These are phyloP conservation scores for Pistacia integerrima DNA, from an alignment of 345 rosid genomes.

Conservation along the genomic window DNA sequence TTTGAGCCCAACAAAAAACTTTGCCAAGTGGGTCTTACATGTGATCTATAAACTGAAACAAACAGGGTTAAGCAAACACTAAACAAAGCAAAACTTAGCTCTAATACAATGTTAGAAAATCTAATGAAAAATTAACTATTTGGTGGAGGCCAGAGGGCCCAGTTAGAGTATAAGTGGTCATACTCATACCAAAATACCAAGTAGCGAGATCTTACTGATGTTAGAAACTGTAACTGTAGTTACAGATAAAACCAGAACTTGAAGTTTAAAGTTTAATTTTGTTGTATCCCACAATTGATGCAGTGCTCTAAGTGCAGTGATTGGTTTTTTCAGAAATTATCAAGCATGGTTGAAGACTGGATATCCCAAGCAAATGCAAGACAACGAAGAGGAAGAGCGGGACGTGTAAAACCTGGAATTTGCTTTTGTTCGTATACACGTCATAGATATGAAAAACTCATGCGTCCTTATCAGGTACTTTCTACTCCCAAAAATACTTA, in stretches of 20 bases:
- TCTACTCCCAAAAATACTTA: background rate
- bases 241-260: background rate
- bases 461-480: conserved; percentile 89
- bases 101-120: background rate
- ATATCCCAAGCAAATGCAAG: conserved; percentile 90
- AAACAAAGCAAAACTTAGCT: background rate
- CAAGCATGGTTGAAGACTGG: conserved; percentile 99
- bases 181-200: background rate
- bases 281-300: conserved; percentile 10
- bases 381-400: conserved; percentile 92
- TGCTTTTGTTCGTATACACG: conserved; percentile 81
- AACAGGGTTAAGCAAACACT: background rate
- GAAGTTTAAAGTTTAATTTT: background rate
- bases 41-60: background rate
- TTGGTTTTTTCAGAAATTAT: conserved; percentile 61
- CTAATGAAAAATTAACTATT: background rate
- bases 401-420: conserved; percentile 91
- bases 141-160: background rate
- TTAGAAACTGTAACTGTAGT: background rate
- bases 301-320: conserved; percentile 10
- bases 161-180: background rate
- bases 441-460: conserved; percentile 73
- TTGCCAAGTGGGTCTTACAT: background rate
- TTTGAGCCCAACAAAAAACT: background rate
- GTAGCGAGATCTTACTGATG: background rate